Conservation (phyloP, 2,329 filamentous ascomycete species). For the Verticillium nonalfalfae region DNA sequence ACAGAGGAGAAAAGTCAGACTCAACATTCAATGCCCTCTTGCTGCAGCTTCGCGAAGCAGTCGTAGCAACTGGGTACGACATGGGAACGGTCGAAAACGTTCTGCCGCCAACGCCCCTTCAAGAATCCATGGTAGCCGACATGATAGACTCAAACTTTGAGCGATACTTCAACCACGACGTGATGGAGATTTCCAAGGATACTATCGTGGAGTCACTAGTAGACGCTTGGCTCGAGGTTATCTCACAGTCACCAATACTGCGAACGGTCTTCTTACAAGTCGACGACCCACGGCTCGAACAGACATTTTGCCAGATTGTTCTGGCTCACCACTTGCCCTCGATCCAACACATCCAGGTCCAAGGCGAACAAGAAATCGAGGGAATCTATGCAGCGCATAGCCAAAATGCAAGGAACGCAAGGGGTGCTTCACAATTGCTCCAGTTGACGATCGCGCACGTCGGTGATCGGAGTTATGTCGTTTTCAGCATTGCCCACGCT, state of each 20-base stretch:
- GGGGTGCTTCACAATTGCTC: slow-evolving; percentile 34
- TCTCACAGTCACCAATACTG: slow-evolving; percentile 60
- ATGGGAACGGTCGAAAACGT: slow-evolving; percentile 46
- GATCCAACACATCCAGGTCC: neutral
- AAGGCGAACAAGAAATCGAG: slow-evolving; percentile 23
- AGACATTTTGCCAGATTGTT: slow-evolving; percentile 44
- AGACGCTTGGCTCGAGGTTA: slow-evolving; percentile 55
- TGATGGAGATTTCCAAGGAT: slow-evolving; percentile 52
- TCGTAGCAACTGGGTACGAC: slow-evolving; percentile 23
- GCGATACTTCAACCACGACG: slow-evolving; percentile 81
- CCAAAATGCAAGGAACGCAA: slow-evolving; percentile 23
- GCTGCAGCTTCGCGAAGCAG: slow-evolving; percentile 27
- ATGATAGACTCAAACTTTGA: slow-evolving; percentile 70
- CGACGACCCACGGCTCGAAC: slow-evolving; percentile 48
- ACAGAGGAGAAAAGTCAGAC: neutral
- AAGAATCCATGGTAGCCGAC: slow-evolving; percentile 79
- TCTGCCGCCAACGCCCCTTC: slow-evolving; percentile 72
- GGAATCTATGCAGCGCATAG: slow-evolving; percentile 29
- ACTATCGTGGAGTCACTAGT: slow-evolving; percentile 52
- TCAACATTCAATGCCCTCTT: slow-evolving; percentile 14
- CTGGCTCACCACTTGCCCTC: slow-evolving; percentile 13
- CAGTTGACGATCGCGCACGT: slow-evolving; percentile 38
- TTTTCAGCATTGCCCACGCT: slow-evolving; percentile 76
- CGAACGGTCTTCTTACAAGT: slow-evolving; percentile 68
- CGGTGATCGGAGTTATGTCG: slow-evolving; percentile 30